phyloP scores from a whole-genome alignment of 2,329 filamentous ascomycete species.

The Pseudogymnoascus sp. region DNA sequence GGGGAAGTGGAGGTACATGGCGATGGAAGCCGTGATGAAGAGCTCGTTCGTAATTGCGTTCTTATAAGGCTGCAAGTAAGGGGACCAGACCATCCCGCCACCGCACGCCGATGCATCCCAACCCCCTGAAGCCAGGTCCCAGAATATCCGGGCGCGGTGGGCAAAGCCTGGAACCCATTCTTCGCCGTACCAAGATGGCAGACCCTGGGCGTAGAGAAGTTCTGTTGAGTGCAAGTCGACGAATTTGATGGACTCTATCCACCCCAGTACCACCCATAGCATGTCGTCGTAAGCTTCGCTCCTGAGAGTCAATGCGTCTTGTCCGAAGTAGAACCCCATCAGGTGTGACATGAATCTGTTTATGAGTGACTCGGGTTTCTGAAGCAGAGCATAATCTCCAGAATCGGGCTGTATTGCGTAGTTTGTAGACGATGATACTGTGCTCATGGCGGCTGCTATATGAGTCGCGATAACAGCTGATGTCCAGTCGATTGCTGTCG shows the following conservation, averaged over 20 bases:
- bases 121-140: slow-evolving; percentile 66
- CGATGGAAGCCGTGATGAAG: slow-evolving; percentile 73
- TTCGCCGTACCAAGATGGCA: slow-evolving; percentile 59
- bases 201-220: slow-evolving; percentile 43
- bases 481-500: slow-evolving; percentile 85
- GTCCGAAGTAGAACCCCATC: slow-evolving; percentile 77
- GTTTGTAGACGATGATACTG: slow-evolving; percentile 55
- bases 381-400: slow-evolving; percentile 18
- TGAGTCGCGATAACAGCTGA: slow-evolving; percentile 76
- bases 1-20: slow-evolving; percentile 85
- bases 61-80: slow-evolving; percentile 73
- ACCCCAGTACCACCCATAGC: slow-evolving; percentile 87
- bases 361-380: slow-evolving; percentile 66
- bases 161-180: slow-evolving; percentile 71
- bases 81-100: slow-evolving; percentile 90
- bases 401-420: slow-evolving; percentile 24
- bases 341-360: slow-evolving; percentile 73
- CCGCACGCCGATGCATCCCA: slow-evolving; percentile 77
- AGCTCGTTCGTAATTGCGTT: slow-evolving; percentile 95
- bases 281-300: slow-evolving; percentile 88
- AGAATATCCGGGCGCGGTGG: slow-evolving; percentile 76
- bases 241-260: slow-evolving; percentile 76
- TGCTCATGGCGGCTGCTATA: slow-evolving; percentile 61
- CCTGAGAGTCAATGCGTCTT: slow-evolving; percentile 67
- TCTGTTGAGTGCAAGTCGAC: slow-evolving; percentile 56